Percentiles rank a stretch among this genome's conserved stretches.
These are phyloP conservation scores for Aaosphaeria pasadenensis DNA, from an alignment of 2,329 filamentous ascomycete genomes.

Conservation along the genomic window DNA sequence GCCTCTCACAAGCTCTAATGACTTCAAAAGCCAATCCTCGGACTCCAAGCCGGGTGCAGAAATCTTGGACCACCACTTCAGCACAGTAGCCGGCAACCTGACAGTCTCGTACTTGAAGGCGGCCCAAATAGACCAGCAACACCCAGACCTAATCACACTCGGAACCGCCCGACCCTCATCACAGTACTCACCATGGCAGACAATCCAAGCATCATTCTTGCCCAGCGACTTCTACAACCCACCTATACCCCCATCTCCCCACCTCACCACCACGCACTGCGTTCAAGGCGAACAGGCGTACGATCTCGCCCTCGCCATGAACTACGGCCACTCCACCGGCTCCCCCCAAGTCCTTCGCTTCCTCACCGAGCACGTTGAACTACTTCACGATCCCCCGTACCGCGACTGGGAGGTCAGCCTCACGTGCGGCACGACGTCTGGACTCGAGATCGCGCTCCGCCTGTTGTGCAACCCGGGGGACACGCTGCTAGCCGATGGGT, in stretches of 20 bases:
- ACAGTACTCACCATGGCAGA: slow-evolving; percentile 1
- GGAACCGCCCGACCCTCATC: slow-evolving; percentile 2
- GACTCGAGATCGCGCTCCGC: background rate
- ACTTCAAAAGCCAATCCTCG: background rate
- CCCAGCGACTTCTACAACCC: background rate
- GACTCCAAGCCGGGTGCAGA: background rate
- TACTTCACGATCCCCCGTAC: background rate
- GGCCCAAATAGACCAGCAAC: background rate
- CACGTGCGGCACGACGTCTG: background rate
- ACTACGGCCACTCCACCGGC: slow-evolving; percentile 14
- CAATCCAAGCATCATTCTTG: background rate
- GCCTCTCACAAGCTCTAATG: background rate
- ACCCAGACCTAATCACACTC: slow-evolving; percentile 1
- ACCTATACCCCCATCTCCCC: background rate
- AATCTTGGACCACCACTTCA: background rate
- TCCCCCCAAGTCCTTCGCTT: background rate
- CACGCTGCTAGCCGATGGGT: background rate
- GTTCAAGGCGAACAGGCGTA: background rate
- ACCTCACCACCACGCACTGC: background rate
- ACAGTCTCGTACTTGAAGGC: background rate
- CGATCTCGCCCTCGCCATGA: slow-evolving; percentile 1
- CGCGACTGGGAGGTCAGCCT: background rate
- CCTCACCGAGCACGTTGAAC: background rate
- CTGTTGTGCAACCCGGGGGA: background rate
- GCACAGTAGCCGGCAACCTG: background rate